A percentile compares a stretch with the other conserved stretches of the same genome.
Evolutionary conservation across 1,139 yeast species (phyloP).

Genomic region (Debaryomyces robertsiae): DNA sequence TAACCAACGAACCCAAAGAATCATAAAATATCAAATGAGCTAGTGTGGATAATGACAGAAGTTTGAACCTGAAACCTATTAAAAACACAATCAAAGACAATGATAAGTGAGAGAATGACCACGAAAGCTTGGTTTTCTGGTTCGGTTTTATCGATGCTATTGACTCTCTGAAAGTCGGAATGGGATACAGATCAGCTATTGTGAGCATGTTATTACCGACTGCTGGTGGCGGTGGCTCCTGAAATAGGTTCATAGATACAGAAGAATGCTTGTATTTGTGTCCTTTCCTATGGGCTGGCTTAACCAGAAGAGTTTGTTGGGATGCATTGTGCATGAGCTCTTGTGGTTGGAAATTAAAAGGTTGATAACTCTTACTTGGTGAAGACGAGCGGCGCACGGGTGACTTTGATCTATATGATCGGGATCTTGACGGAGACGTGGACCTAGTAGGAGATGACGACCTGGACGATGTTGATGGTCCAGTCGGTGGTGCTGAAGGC

Average conservation of each 20-base stretch:
- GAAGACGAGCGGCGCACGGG: conserved; percentile 32
- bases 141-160: conserved; percentile 51
- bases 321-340: conserved; percentile 38
- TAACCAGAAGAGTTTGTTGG: conserved; percentile 31
- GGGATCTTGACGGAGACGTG: conserved; percentile 12
- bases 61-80: conserved; percentile 58
- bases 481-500: conserved; percentile 16
- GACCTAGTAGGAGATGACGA: conserved; percentile 21
- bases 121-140: conserved; percentile 60
- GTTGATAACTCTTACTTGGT: conserved; percentile 36
- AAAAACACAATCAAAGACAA: conserved; percentile 59
- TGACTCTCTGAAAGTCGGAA: conserved; percentile 72
- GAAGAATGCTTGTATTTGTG: conserved; percentile 96
- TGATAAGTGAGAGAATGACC: conserved; percentile 68
- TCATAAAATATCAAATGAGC: conserved; percentile 90
- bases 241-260: conserved; percentile 94
- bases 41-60: conserved; percentile 71
- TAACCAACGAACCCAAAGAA: conserved; percentile 72
- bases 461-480: conserved; percentile 15
- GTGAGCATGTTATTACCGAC: conserved; percentile 58
- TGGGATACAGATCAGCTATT: conserved; percentile 77
- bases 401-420: conserved; percentile 35
- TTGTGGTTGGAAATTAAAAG: conserved; percentile 50
- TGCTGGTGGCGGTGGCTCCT: conserved; percentile 78
- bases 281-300: conserved; percentile 83